Conservation (phyloP, 176 grass and related monocot genomes). For the Urochloa ruziziensis region DNA sequence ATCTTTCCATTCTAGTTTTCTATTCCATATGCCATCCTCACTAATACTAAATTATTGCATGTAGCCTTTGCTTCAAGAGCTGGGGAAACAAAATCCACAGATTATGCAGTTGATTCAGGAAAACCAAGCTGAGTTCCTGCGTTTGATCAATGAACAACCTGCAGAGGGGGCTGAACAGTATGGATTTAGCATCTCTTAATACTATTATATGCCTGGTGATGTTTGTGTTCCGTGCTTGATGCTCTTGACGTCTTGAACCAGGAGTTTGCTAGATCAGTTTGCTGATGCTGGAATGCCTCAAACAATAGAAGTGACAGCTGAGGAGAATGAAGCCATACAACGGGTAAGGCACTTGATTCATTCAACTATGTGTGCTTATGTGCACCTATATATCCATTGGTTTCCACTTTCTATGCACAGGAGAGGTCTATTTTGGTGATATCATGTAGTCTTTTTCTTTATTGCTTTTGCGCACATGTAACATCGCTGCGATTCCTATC, state of each 20-base stretch:
- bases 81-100: conserved; percentile 90
- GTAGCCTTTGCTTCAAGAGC: conserved; percentile 88
- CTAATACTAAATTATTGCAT: not conserved
- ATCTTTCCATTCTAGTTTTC: not conserved
- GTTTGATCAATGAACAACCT: conserved; percentile 81
- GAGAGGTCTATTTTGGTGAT: not conserved
- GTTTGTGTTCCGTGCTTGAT: not conserved
- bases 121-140: conserved; percentile 79
- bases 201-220: not conserved
- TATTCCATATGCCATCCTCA: not conserved
- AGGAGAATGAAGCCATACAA: conserved; percentile 82
- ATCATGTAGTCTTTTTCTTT: not conserved
- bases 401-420: not conserved
- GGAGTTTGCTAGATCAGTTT: conserved; percentile 45
- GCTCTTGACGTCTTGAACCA: not conserved
- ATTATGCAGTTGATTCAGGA: conserved; percentile 85
- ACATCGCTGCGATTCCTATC: not conserved
- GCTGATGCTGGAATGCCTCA: conserved; percentile 42
- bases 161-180: conserved; percentile 64
- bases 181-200: not conserved
- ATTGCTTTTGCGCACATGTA: not conserved
- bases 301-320: conserved; percentile 59
- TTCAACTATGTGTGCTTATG: not conserved
- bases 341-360: conserved; percentile 43
- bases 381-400: not conserved